A percentile compares a stretch with the other conserved stretches of the same genome.
These are phyloP conservation scores for Knufia petricola DNA, from an alignment of 2,329 filamentous ascomycete species.

Conservation along the genomic window DNA sequence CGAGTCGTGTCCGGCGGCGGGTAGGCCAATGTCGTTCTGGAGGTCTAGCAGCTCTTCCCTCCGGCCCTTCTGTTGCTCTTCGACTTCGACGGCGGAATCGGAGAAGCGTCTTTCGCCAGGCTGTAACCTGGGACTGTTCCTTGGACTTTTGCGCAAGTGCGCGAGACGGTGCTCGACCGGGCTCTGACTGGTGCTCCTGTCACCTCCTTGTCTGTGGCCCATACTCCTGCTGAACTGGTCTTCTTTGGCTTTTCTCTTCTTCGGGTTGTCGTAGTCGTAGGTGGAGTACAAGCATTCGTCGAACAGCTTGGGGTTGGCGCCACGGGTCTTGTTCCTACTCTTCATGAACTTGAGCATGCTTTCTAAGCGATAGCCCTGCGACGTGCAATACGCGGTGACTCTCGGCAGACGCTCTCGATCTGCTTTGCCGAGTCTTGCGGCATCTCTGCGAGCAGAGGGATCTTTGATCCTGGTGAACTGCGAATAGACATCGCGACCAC, in stretches of 20 bases:
- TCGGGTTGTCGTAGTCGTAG: conserved; percentile 61
- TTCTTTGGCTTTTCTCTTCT: conserved; percentile 36
- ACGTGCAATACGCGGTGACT: conserved; percentile 94
- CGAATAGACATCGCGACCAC: conserved; percentile 88
- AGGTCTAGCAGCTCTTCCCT: conserved; percentile 58
- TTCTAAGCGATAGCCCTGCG: conserved; percentile 83
- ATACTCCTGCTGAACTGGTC: conserved; percentile 23
- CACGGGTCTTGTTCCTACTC: conserved; percentile 64
- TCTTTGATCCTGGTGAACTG: conserved; percentile 98
- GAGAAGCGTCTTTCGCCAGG: conserved; percentile 30
- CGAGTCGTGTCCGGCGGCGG: conserved; percentile 15
- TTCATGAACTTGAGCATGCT: conserved; percentile 85
- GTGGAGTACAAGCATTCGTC: conserved; percentile 97
- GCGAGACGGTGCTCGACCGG: conserved; percentile 19
- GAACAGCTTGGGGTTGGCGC: conserved; percentile 80
- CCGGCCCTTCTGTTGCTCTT: conserved; percentile 47
- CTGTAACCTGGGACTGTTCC: conserved; percentile 16
- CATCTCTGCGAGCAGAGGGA: conserved; percentile 82
- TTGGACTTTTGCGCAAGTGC: conserved; percentile 16
- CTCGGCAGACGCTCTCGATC: conserved; percentile 78
- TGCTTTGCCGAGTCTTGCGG: conserved; percentile 83
- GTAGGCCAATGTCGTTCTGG: conserved; percentile 34
- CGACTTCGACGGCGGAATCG: conserved; percentile 61
- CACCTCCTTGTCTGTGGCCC: background rate
- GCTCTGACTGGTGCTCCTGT: conserved; percentile 20